phyloP scores from a whole-genome alignment of 352 stramenopile species.

The Phytopythium boreale region DNA sequence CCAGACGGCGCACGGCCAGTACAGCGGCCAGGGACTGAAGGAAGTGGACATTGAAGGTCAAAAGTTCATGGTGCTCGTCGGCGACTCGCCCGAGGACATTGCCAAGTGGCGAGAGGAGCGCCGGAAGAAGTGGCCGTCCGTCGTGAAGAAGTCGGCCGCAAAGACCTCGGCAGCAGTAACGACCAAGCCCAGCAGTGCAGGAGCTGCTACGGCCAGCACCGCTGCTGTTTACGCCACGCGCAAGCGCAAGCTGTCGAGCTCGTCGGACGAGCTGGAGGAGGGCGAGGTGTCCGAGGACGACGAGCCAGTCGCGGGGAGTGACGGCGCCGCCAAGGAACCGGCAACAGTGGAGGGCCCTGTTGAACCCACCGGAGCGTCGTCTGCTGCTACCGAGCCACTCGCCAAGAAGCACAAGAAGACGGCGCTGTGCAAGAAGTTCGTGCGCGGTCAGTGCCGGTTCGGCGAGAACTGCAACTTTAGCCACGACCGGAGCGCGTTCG shows the following conservation, averaged over 20 bases:
- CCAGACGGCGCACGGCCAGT: conserved; percentile 69
- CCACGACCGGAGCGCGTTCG: conserved; percentile 58
- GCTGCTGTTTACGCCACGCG: conserved; percentile 2
- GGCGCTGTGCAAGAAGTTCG: conserved; percentile 64
- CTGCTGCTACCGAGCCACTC: conserved; percentile 15
- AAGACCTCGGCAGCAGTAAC: conserved; percentile 5
- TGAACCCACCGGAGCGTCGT: background rate
- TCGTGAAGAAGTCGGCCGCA: conserved; percentile 5
- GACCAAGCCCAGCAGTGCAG: background rate
- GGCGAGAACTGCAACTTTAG: conserved; percentile 61
- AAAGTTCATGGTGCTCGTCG: conserved; percentile 83
- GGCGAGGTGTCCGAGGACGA: conserved; percentile 51
- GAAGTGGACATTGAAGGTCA: conserved; percentile 85
- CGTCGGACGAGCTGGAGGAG: conserved; percentile 52
- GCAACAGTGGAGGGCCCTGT: conserved; percentile 11
- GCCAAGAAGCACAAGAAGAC: conserved; percentile 43
- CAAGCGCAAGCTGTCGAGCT: conserved; percentile 55
- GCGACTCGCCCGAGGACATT: conserved; percentile 80
- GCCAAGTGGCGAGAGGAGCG: conserved; percentile 73
- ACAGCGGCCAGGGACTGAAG: conserved; percentile 64
- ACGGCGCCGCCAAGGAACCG: conserved; percentile 6
- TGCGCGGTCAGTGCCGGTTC: conserved; percentile 59
- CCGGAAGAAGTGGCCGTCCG: conserved; percentile 58
- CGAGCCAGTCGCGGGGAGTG: conserved; percentile 19
- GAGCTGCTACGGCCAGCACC: background rate